A percentile compares a stretch with the other conserved stretches of the same genome.
Conservation (phyloP, 2,329 filamentous ascomycete genomes). For the Fusarium palustre region DNA sequence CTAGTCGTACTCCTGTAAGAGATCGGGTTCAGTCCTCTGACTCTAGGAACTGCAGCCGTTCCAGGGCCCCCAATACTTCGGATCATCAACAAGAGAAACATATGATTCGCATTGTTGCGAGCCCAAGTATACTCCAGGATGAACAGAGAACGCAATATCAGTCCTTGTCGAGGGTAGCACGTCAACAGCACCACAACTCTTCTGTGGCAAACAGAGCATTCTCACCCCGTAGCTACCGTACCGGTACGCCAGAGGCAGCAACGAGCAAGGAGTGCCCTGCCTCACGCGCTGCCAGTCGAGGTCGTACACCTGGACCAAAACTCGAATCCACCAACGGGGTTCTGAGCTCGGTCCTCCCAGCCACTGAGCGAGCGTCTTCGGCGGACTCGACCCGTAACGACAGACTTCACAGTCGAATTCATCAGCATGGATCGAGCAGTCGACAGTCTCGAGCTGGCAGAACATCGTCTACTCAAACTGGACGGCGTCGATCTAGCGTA, state of each 20-base stretch:
- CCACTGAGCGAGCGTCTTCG: slow-evolving; percentile 15
- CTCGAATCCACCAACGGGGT: too few relatives aligned
- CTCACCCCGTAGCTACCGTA: too few relatives aligned
- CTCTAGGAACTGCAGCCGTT: slow-evolving; percentile 12
- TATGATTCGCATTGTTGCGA: slow-evolving; percentile 26
- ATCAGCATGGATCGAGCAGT: background rate
- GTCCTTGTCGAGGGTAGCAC: background rate
- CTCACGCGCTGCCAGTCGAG: slow-evolving; percentile 26
- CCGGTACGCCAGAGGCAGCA: slow-evolving; percentile 2
- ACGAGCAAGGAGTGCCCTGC: background rate
- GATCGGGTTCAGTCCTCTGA: slow-evolving; percentile 4
- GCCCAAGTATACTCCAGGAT: slow-evolving; percentile 24
- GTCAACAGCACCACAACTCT: slow-evolving; percentile 32
- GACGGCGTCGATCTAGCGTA: slow-evolving; percentile 2
- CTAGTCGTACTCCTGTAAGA: background rate
- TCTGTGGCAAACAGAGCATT: background rate
- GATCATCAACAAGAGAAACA: background rate
- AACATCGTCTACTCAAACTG: background rate
- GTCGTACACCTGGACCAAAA: slow-evolving; percentile 27
- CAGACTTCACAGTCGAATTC: slow-evolving; percentile 14
- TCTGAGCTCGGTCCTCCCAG: background rate
- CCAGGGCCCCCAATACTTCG: background rate
- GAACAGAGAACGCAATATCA: background rate
- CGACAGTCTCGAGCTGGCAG: slow-evolving; percentile 6
- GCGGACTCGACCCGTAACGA: slow-evolving; percentile 32